phyloP scores from a whole-genome alignment of 1,284 basidiomycete genomes.

The Malassezia sympodialis region DNA sequence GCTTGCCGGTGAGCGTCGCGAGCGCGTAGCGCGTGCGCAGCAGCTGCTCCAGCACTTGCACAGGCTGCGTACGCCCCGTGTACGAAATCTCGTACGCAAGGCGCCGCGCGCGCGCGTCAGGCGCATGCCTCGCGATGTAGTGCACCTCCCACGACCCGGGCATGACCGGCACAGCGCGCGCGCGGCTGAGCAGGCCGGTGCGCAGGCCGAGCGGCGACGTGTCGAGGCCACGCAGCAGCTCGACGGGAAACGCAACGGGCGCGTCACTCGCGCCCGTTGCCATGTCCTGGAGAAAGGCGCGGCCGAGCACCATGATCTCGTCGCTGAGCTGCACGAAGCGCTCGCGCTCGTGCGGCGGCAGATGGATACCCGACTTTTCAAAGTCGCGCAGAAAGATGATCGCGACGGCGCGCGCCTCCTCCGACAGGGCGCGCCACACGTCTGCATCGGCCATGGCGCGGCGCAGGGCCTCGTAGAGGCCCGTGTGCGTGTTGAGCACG shows the following conservation, averaged over 20 bases:
- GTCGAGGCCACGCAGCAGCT: constrained; percentile 27
- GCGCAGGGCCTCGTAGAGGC: constrained; percentile 57
- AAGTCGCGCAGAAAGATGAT: constrained; percentile 92
- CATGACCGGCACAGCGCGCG: constrained; percentile 16
- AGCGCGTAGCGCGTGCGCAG: constrained; percentile 35
- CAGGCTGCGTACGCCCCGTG: constrained; percentile 27
- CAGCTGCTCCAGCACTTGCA: constrained; percentile 35
- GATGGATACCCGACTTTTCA: constrained; percentile 87
- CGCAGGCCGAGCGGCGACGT: constrained; percentile 11
- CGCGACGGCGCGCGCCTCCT: constrained; percentile 57
- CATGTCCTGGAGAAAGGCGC: constrained; percentile 62
- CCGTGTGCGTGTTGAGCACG: constrained; percentile 86
- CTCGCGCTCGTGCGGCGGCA: constrained; percentile 65
- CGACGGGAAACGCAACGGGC: constrained; percentile 21
- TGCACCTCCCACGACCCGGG: constrained; percentile 62
- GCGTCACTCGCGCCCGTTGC: constrained; percentile 17
- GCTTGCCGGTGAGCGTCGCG: constrained; percentile 36
- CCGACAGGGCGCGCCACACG: constrained; percentile 38
- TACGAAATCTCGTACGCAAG: constrained; percentile 57
- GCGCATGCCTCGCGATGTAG: constrained; percentile 75
- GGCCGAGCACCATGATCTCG: constrained; percentile 75
- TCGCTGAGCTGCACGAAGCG: constrained; percentile 85
- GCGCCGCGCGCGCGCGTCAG: constrained; percentile 67
- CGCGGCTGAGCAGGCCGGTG: background rate
- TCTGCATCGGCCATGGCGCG: constrained; percentile 47